Conservation (phyloP, 495 filamentous ascomycete species). For the Xylaria nigripes region DNA sequence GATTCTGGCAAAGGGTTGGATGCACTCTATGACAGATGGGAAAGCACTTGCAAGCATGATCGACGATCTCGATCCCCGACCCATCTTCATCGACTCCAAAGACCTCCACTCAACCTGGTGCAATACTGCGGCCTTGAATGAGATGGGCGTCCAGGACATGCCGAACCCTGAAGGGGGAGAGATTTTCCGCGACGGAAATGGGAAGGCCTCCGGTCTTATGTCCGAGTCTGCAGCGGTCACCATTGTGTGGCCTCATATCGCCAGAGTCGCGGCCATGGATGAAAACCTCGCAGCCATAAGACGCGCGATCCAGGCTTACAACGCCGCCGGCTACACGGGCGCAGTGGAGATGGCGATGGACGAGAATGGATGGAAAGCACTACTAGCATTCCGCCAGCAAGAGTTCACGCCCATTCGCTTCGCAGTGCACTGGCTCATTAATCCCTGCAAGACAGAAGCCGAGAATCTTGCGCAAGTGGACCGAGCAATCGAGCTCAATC, state of each 20-base stretch:
- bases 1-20: slow-evolving; percentile 53
- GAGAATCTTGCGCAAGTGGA: slow-evolving; percentile 48
- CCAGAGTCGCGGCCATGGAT: slow-evolving; percentile 40
- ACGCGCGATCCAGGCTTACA: slow-evolving; percentile 44
- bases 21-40: slow-evolving; percentile 49
- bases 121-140: slow-evolving; percentile 46
- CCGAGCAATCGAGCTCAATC: slow-evolving; percentile 48
- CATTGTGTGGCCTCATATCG: slow-evolving; percentile 53
- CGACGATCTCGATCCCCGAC: slow-evolving; percentile 49
- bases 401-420: slow-evolving; percentile 46
- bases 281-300: slow-evolving; percentile 46
- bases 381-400: slow-evolving; percentile 38
- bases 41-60: slow-evolving; percentile 46
- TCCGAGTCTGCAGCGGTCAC: slow-evolving; percentile 49
- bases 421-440: slow-evolving; percentile 57
- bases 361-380: slow-evolving; percentile 48
- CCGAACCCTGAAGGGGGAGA: slow-evolving; percentile 48
- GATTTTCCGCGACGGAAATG: slow-evolving; percentile 46
- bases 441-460: slow-evolving; percentile 32
- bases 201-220: slow-evolving; percentile 47
- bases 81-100: slow-evolving; percentile 54
- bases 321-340: slow-evolving; percentile 52
- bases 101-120: slow-evolving; percentile 59
- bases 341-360: slow-evolving; percentile 68
- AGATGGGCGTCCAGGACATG: slow-evolving; percentile 41